Percentiles rank a stretch among this genome's conserved stretches.
Conservation (phyloP, 345 rosid species). For the Eucalyptus camaldulensis region DNA sequence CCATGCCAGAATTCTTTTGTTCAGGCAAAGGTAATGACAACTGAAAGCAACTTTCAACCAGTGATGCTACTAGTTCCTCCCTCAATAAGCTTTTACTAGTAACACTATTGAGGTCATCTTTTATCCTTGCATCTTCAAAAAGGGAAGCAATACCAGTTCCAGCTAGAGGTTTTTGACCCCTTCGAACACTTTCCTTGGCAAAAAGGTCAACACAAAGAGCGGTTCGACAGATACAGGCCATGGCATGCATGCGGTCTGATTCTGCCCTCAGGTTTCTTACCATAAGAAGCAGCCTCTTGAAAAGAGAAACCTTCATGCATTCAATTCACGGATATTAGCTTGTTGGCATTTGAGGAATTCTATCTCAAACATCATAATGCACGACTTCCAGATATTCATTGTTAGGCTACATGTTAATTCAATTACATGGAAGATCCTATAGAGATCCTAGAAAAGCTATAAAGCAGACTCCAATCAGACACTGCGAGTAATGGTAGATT, state of each 20-base stretch:
- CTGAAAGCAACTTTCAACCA: slow-evolving; percentile 99
- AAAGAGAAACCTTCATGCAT: slow-evolving; percentile 74
- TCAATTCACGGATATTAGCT: not conserved
- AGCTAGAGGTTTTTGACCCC: slow-evolving; percentile 95
- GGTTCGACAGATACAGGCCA: slow-evolving; percentile 95
- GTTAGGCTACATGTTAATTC: not conserved
- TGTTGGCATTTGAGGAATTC: not conserved
- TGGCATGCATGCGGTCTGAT: slow-evolving; percentile 97
- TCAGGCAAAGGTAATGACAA: slow-evolving; percentile 91
- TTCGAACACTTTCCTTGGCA: slow-evolving; percentile 89
- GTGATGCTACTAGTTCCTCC: slow-evolving; percentile 93
- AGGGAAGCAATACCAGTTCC: slow-evolving; percentile 97
- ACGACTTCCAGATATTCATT: not conserved
- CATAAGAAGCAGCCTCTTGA: slow-evolving; percentile 92
- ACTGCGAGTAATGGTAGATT: not conserved
- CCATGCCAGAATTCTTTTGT: slow-evolving; percentile 90
- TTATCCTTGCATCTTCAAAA: slow-evolving; percentile 81
- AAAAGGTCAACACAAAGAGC: slow-evolving; percentile 98
- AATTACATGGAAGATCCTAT: not conserved
- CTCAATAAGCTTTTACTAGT: slow-evolving; percentile 85
- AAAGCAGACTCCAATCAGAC: not conserved
- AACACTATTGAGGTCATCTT: slow-evolving; percentile 75
- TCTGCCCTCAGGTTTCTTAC: slow-evolving; percentile 96
- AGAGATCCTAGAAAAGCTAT: not conserved
- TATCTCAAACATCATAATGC: not conserved